phyloP scores from a whole-genome alignment of 1,284 basidiomycete species.

The Trichosporon coremiiforme region DNA sequence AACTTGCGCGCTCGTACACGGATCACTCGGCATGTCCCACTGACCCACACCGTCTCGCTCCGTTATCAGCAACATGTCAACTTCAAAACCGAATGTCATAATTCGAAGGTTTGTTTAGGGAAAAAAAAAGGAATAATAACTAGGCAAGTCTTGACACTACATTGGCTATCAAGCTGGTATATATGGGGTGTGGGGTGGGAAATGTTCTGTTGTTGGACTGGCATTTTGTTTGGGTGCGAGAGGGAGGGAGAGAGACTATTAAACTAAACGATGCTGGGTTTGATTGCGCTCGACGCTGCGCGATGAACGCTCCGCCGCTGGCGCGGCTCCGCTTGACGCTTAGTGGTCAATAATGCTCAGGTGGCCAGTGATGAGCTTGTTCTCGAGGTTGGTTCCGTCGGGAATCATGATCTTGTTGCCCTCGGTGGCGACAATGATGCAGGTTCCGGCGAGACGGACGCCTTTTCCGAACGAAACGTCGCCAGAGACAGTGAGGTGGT shows the following conservation, averaged over 20 bases:
- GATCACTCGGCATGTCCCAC: too few relatives aligned
- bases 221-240: background rate
- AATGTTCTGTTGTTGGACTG: background rate
- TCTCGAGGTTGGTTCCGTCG: slow-evolving; percentile 91
- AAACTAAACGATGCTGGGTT: background rate
- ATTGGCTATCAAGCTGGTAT: slow-evolving; percentile 6
- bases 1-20: too few relatives aligned
- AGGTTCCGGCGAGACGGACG: slow-evolving; percentile 82
- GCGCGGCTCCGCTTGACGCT: background rate
- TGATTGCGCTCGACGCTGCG: too few relatives aligned
- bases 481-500: slow-evolving; percentile 94
- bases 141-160: background rate
- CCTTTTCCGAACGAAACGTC: slow-evolving; percentile 96
- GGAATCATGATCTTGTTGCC: slow-evolving; percentile 94
- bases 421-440: slow-evolving; percentile 88
- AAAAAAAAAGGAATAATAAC: background rate
- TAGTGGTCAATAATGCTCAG: slow-evolving; percentile 63
- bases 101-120: background rate
- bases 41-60: too few relatives aligned
- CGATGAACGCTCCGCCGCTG: too few relatives aligned
- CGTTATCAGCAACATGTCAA: background rate
- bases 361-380: slow-evolving; percentile 67
- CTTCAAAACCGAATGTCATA: slow-evolving; percentile 7
- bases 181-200: background rate
- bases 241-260: background rate